Percentiles rank a stretch among this genome's conserved stretches.
Conservation (phyloP, 1,284 basidiomycete genomes). For the Cerioporus squamosus region DNA sequence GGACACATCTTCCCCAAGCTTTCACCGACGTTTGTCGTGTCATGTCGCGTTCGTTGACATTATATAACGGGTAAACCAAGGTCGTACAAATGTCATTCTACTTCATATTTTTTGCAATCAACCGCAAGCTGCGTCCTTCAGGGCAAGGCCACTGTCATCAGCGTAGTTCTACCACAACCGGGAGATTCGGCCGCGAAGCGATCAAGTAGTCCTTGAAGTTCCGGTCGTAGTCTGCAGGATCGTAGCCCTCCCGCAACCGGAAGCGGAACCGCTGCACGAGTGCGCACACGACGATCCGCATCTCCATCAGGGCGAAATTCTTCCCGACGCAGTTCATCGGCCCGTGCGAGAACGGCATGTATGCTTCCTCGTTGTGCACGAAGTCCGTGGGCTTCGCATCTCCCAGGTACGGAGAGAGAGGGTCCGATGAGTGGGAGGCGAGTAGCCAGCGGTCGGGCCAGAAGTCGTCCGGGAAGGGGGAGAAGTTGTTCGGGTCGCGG, state of each 20-base stretch:
- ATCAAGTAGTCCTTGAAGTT: conserved; percentile 28
- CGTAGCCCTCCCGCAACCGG: conserved; percentile 26
- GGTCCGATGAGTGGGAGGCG: background rate
- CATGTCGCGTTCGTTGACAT: too few species aligned
- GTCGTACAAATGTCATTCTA: too few species aligned
- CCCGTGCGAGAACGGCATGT: conserved; percentile 36
- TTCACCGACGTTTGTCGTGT: too few species aligned
- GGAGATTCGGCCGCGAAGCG: conserved; percentile 20
- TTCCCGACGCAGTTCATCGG: conserved; percentile 38
- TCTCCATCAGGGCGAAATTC: conserved; percentile 32
- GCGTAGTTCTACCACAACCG: conserved; percentile 13
- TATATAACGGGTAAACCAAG: too few species aligned
- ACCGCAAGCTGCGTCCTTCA: too few species aligned
- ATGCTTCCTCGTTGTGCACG: conserved; percentile 30
- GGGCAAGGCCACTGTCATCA: too few species aligned
- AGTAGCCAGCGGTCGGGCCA: conserved; percentile 38
- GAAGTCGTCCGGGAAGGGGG: conserved; percentile 31
- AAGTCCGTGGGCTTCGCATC: background rate
- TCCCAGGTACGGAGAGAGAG: background rate
- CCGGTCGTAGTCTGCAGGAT: conserved; percentile 25
- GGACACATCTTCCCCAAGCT: too few species aligned
- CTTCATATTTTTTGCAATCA: too few species aligned
- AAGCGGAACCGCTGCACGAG: conserved; percentile 32
- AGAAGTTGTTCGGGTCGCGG: conserved; percentile 37
- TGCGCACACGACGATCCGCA: conserved; percentile 28